Evolutionary conservation across 139 green algal species (phyloP).

Genomic region (Closterium sp.): DNA sequence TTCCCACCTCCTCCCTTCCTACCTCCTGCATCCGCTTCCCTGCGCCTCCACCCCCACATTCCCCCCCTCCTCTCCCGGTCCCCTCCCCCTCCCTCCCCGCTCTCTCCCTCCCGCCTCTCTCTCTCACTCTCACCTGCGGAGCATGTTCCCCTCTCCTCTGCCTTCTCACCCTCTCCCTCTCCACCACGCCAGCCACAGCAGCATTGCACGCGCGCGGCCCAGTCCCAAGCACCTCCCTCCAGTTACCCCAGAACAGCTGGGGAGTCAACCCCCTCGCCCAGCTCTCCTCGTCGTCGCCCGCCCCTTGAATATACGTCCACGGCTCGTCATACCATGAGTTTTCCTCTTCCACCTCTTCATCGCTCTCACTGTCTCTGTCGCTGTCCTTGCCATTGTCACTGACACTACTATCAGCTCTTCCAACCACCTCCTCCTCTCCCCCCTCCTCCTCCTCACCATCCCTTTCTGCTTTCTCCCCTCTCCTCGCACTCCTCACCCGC

Average conservation of each 20-base stretch:
- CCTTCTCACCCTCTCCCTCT: slow-evolving; percentile 18
- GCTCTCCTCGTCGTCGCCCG: slow-evolving; percentile 93
- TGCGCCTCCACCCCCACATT: not conserved
- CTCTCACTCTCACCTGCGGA: not conserved
- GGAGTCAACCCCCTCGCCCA: slow-evolving; percentile 84
- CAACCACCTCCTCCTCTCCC: not conserved
- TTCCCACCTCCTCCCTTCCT: not conserved
- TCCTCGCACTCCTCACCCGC: not conserved
- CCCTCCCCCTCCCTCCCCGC: too few relatives aligned
- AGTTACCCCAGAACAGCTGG: slow-evolving; percentile 69
- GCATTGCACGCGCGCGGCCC: slow-evolving; percentile 55
- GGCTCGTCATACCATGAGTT: not conserved
- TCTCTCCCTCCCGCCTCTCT: slow-evolving; percentile 4
- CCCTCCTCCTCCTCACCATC: not conserved
- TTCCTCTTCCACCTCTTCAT: not conserved
- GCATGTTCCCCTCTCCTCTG: slow-evolving; percentile 17
- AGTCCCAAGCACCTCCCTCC: slow-evolving; percentile 41
- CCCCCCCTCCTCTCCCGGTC: not conserved
- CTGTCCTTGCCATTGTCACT: not conserved
- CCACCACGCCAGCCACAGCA: slow-evolving; percentile 57
- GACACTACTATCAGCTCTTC: not conserved
- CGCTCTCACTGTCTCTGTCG: not conserved
- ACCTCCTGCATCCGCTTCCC: not conserved
- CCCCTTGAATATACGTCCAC: slow-evolving; percentile 79
- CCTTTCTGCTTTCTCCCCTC: not conserved